These are phyloP conservation scores for Kwoniella heveanensis DNA, from an alignment of 768 basidiomycete species.

Conservation along the genomic window DNA sequence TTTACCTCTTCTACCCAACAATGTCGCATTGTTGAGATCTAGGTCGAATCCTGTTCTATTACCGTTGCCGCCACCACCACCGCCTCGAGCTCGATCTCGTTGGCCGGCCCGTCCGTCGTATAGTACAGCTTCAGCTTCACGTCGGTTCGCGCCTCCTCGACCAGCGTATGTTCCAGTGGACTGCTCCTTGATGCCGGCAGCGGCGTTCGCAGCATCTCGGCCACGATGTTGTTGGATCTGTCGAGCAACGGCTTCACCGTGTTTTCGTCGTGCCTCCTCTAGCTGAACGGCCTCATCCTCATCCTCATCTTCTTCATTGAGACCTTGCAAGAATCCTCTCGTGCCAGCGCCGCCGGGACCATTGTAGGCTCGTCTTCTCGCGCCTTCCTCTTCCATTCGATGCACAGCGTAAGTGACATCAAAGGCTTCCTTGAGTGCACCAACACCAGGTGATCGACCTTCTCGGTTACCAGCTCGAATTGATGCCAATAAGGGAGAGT, in stretches of 20 bases:
- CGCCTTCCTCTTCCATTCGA: conserved; percentile 98
- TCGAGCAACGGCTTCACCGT: conserved; percentile 57
- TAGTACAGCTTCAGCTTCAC: conserved; percentile 58
- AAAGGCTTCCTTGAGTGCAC: conserved; percentile 94
- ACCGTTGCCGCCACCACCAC: conserved; percentile 23
- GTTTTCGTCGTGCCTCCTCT: conserved; percentile 60
- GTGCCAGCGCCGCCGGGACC: conserved; percentile 75
- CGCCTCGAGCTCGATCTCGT: conserved; percentile 62
- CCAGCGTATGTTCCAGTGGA: conserved; percentile 57
- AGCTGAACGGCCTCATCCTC: conserved; percentile 62
- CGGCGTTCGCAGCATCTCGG: conserved; percentile 53
- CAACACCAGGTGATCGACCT: conserved; percentile 86
- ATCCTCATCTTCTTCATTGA: conserved; percentile 93
- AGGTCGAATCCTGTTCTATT: conserved; percentile 68
- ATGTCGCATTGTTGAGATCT: conserved; percentile 80
- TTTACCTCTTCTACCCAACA: conserved; percentile 65
- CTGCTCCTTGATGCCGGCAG: conserved; percentile 52
- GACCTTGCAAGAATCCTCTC: conserved; percentile 74
- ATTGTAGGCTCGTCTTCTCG: conserved; percentile 77
- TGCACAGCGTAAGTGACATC: conserved; percentile 99
- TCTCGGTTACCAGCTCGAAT: conserved; percentile 72
- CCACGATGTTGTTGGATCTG: conserved; percentile 58
- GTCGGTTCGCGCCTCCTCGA: conserved; percentile 59
- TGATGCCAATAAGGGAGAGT: conserved; percentile 86
- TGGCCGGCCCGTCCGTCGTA: conserved; percentile 73